Evolutionary conservation across 148 eudicot genomes (phyloP), one percentile per base, ranked within the genome.

Genomic region (Camellia granthamiana): DNA sequence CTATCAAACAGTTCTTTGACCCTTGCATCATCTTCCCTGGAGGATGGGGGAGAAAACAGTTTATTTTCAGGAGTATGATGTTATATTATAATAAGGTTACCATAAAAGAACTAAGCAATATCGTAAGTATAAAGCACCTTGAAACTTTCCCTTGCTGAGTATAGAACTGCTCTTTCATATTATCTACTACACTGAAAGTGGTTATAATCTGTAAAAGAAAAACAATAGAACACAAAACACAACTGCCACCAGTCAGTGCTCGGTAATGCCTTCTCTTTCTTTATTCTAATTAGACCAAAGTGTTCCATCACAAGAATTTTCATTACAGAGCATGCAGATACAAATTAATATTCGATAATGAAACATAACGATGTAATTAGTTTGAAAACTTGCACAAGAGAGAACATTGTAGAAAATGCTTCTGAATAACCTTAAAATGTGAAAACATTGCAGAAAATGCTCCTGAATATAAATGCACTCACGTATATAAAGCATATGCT

Each of bases 111-210:
- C 54, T 49, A 44, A 19, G 47, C 72, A 30, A 41, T 9, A n/a
- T 44, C 11, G 54, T 2, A 76, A 75, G 23, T 75, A 55, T 0
- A 23, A 76, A 67, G 67, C 61, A 96, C 99, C 99, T 96, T 81
- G 97, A 81, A 76, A 87, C n/a, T 79, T 78, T 90, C 78, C 87
- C 94, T 62, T 86, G 85, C 83, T 86, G 89, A 76, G 90, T 84
- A 78, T 86, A 90, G 78, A 91, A 90, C 83, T 92, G 98, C 85
- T 91, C 99, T 87, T 88, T 96, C 91, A 96, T 92, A 88, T 92
- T 96, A 87, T 96, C 98, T 81, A 93, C 98, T 41, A 96, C 98
- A 80, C 99, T 93, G 84, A 96, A 93, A 69, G 92, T 92, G 41
- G 99, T 93, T 81, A 93, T 89, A 64, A 93, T 91, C 99, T 96